Conservation (phyloP, 2,329 filamentous ascomycete genomes). For the Sporothrix luriei region DNA sequence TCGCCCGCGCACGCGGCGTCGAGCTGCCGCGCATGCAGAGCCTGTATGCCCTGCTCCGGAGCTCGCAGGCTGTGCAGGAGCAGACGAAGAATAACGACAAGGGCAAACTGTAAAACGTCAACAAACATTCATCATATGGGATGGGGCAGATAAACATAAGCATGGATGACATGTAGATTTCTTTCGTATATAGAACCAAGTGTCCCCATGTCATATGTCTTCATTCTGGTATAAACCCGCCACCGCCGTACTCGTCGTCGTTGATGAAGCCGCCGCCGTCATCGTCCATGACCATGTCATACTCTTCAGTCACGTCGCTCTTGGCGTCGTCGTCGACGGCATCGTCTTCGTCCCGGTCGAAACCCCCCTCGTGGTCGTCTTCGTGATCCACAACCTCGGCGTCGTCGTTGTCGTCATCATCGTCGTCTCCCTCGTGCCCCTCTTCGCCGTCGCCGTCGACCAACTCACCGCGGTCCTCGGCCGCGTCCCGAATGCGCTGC, state of each 20-base stretch:
- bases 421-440: constrained; percentile 3
- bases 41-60: constrained; percentile 66
- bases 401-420: no score
- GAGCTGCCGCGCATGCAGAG: constrained; percentile 68
- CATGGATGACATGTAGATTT: neutral
- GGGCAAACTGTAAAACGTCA: constrained; percentile 43
- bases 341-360: constrained; percentile 27
- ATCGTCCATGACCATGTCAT: constrained; percentile 41
- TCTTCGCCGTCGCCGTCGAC: constrained; percentile 41
- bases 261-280: constrained; percentile 41
- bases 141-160: neutral
- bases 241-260: constrained; percentile 25
- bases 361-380: neutral
- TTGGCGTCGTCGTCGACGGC: constrained; percentile 34
- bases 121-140: no score
- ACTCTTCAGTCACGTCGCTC: constrained; percentile 42
- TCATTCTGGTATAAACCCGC: constrained; percentile 29
- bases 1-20: constrained; percentile 63
- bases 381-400: neutral
- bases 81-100: constrained; percentile 37
- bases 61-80: constrained; percentile 59
- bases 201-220: no score
- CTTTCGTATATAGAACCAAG: no score
- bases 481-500: constrained; percentile 68
- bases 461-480: constrained; percentile 46